phyloP scores from a whole-genome alignment of 129 eudicot genomes.

The Scalesia atractyloides region DNA sequence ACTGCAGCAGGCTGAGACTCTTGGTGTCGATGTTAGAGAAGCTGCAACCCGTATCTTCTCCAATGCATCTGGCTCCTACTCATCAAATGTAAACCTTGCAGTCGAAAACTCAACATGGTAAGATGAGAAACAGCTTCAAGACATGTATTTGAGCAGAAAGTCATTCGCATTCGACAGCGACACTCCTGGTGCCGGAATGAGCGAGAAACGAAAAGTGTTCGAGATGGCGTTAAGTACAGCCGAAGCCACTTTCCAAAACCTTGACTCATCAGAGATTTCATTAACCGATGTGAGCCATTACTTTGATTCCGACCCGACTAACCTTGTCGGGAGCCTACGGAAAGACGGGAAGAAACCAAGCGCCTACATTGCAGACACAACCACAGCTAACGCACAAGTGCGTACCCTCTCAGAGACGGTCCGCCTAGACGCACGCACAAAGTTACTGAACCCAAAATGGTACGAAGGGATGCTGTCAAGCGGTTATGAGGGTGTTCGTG shows the following conservation, averaged over 20 bases:
- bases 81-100: conserved; percentile 94
- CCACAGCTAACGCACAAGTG: conserved; percentile 97
- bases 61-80: conserved; percentile 96
- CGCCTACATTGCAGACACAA: conserved; percentile 97
- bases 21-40: conserved; percentile 80
- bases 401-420: conserved; percentile 97
- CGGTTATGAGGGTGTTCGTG: conserved; percentile 98
- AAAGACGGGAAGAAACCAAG: conserved; percentile 97
- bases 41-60: conserved; percentile 95
- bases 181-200: conserved; percentile 95
- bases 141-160: conserved; percentile 95
- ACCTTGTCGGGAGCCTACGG: conserved; percentile 83
- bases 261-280: conserved; percentile 94
- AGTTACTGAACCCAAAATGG: conserved; percentile 97
- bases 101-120: conserved; percentile 98
- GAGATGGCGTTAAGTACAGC: conserved; percentile 98
- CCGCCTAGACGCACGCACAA: conserved; percentile 89
- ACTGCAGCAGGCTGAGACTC: conserved; percentile 79
- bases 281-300: conserved; percentile 96
- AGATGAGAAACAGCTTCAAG: conserved; percentile 98
- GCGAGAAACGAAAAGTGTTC: conserved; percentile 78
- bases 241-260: conserved; percentile 97
- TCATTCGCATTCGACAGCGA: conserved; percentile 94
- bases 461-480: conserved; percentile 96
- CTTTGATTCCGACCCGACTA: conserved; percentile 98